These are phyloP conservation scores for Sugiyamaella novakii DNA, from an alignment of 1,139 yeast species.

Conservation along the genomic window DNA sequence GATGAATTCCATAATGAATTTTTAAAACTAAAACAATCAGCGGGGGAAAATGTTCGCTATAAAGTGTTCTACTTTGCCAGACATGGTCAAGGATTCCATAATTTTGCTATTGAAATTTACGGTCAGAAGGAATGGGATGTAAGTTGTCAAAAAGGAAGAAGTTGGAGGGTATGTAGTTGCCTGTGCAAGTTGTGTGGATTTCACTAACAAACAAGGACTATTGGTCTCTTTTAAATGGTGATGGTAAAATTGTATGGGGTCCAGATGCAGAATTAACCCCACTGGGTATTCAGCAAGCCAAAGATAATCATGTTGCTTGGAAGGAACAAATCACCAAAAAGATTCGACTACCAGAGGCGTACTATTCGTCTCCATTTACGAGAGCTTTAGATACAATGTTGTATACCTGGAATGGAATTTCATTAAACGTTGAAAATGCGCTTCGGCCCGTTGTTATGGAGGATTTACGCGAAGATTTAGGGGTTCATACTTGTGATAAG, in stretches of 20 bases:
- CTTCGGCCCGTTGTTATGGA: conserved; percentile 53
- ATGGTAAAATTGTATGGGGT: conserved; percentile 62
- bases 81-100: conserved; percentile 81
- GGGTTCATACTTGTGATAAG: conserved; percentile 70
- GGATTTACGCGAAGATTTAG: conserved; percentile 65
- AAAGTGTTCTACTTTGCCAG: conserved; percentile 66
- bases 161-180: conserved; percentile 11
- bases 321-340: conserved; percentile 46
- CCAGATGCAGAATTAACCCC: conserved; percentile 69
- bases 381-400: conserved; percentile 62
- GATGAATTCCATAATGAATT: conserved; percentile 44
- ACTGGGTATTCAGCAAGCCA: conserved; percentile 57
- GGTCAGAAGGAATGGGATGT: conserved; percentile 60
- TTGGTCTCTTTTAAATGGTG: conserved; percentile 59
- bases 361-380: conserved; percentile 66
- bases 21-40: conserved; percentile 44
- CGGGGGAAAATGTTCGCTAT: conserved; percentile 47
- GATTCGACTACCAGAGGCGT: conserved; percentile 56
- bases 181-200: background rate
- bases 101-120: conserved; percentile 59
- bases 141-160: conserved; percentile 8
- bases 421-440: conserved; percentile 18
- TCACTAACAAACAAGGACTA: too few relatives aligned
- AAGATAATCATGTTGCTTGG: conserved; percentile 52
- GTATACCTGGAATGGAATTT: conserved; percentile 58